Base-by-base conservation (phyloP, 495 filamentous ascomycete genomes). In the Aspergillus ellipticus region DNA sequence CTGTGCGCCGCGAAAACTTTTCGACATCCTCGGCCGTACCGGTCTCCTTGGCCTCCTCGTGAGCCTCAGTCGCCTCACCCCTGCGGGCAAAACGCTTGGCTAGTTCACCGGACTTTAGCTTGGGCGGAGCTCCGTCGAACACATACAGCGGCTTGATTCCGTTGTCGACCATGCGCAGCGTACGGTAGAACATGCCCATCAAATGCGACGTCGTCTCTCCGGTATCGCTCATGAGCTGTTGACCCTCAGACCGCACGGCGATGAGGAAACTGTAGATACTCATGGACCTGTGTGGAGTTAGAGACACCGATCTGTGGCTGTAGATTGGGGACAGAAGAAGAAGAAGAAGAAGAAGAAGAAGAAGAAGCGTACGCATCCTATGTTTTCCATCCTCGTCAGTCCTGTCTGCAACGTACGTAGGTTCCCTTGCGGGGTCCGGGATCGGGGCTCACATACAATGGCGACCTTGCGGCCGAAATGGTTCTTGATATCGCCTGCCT, bases 141-240 rank as follows among this genome's bases (percentile, higher is more conserved):
- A 98, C 94, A 73, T 94, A 98, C 63, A 98, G 81, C 0, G 94
- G 94, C 66, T 97, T 98, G 74, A 98, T 97, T 51, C 94, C 94
- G 63, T 97, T 97, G 73, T 98, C 94, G 68, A 97, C 89, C 70
- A 98, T 97, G 63, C 94, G 90, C 2, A 98, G 81, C 1, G 94
- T 98, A 58, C 94, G 94, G 79, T 98, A 98, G 75, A 98, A 98
- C 87, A 98, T 92, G 60, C 94, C 94, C 93, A 97, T 96, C 17
- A 98, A 76, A 70, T 98, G 94, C 7, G 94, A 97, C 0, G 94
- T 98, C 1, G 94, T 98, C 60, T 97, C 92, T 60, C 94, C 94
- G 39, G 82, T 85, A 59, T 98, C 94, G 65, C 84, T 92, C 82
- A 85, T 97, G 55, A 98, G 84, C 72, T 96, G 92, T 71, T 98